These are phyloP conservation scores for Phylloporus sp. DNA, from an alignment of 768 basidiomycete species.

Conservation along the genomic window DNA sequence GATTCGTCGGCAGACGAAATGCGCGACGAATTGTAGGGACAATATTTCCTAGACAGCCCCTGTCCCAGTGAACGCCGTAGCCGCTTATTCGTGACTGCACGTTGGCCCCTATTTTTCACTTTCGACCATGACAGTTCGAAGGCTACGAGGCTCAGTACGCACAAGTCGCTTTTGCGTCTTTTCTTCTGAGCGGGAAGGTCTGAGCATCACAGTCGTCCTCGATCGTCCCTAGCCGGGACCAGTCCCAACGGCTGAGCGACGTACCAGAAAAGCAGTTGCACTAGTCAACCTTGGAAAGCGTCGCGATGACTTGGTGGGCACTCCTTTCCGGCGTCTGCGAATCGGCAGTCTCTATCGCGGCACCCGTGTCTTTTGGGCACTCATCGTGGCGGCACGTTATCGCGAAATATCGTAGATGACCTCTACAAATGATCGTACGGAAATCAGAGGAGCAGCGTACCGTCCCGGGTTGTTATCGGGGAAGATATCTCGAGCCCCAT, in stretches of 20 bases:
- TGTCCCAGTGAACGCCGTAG: no score
- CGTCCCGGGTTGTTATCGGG: no score
- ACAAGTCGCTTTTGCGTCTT: conserved; percentile 21
- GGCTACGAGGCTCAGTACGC: conserved; percentile 27
- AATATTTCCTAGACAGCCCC: no score
- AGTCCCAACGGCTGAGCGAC: conserved; percentile 23
- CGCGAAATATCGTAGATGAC: no score
- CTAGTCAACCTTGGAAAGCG: conserved; percentile 25
- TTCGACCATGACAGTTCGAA: conserved; percentile 28
- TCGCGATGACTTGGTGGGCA: conserved; percentile 26
- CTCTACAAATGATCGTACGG: no score
- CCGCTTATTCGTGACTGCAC: no score
- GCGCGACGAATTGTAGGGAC: conserved; percentile 24
- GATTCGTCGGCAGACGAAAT: not conserved
- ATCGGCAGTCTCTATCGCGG: conserved; percentile 21
- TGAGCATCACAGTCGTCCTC: conserved; percentile 27
- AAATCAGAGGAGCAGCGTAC: no score
- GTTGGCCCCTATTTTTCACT: no score
- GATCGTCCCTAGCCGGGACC: conserved; percentile 29
- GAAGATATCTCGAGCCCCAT: no score
- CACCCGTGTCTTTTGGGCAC: conserved; percentile 11
- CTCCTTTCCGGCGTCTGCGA: not conserved
- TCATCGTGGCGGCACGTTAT: conserved; percentile 3
- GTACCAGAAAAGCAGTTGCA: conserved; percentile 29
- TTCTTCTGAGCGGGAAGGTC: conserved; percentile 33